Conservation (phyloP, 768 basidiomycete genomes). For the Agrocybe chaxingu region DNA sequence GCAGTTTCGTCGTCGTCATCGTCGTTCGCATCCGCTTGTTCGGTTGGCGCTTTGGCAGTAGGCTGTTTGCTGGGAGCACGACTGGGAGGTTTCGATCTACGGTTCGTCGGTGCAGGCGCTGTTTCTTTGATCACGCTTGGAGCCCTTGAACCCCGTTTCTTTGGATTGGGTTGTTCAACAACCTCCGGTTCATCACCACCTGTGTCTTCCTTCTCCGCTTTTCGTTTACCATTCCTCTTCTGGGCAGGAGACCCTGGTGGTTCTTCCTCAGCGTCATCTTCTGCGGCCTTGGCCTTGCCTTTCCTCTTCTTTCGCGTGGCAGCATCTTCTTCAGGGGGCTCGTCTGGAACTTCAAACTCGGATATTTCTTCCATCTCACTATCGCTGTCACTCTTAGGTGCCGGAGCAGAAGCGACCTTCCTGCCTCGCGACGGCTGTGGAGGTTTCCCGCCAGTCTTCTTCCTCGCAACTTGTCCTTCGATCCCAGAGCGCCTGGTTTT, state of each 20-base stretch:
- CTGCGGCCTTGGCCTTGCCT: slow-evolving; percentile 28
- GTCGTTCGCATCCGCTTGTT: slow-evolving; percentile 20
- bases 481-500: background rate
- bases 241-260: slow-evolving; percentile 9
- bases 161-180: slow-evolving; percentile 14
- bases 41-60: slow-evolving; percentile 3
- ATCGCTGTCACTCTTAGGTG: slow-evolving; percentile 7
- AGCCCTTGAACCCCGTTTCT: slow-evolving; percentile 13
- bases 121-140: slow-evolving; percentile 8
- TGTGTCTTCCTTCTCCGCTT: slow-evolving; percentile 13
- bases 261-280: slow-evolving; percentile 19
- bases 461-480: slow-evolving; percentile 14
- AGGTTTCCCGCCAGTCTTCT: slow-evolving; percentile 13
- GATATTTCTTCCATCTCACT: slow-evolving; percentile 9
- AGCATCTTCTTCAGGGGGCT: slow-evolving; percentile 1
- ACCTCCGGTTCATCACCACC: slow-evolving; percentile 23
- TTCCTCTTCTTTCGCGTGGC: slow-evolving; percentile 18
- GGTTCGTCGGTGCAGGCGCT: slow-evolving; percentile 4
- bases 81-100: slow-evolving; percentile 15
- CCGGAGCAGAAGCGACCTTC: background rate
- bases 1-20: slow-evolving; percentile 21
- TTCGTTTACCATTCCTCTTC: slow-evolving; percentile 38
- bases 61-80: slow-evolving; percentile 21
- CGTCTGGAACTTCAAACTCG: background rate
- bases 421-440: slow-evolving; percentile 1